Evolutionary conservation across 176 grass and related monocot species (phyloP).

Genomic region (Phyllostachys edulis): DNA sequence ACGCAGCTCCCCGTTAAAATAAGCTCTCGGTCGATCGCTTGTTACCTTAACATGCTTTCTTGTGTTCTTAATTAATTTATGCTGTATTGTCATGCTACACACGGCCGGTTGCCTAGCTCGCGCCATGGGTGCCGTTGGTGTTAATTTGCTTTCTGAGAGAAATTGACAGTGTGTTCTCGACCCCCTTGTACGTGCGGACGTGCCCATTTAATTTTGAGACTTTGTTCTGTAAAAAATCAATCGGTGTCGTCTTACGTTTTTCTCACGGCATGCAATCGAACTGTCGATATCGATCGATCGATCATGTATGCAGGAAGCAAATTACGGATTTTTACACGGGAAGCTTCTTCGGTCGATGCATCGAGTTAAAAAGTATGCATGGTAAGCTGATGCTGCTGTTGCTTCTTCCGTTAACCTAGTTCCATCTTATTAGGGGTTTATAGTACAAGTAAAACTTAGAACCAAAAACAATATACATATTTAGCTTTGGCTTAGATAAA

Average conservation of each 20-base stretch:
- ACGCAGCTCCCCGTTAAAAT: conserved; percentile 12
- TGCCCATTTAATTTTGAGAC: background rate
- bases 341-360: background rate
- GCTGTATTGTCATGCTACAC: conserved; percentile 1
- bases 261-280: background rate
- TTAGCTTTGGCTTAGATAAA: background rate
- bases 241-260: background rate
- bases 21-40: conserved; percentile 7
- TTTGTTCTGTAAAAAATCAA: background rate
- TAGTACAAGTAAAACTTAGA: background rate
- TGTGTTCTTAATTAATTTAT: background rate
- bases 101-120: background rate
- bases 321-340: background rate
- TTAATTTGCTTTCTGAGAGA: background rate
- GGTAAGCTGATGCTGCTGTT: no score
- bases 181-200: background rate
- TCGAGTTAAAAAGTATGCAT: background rate
- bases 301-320: background rate
- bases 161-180: background rate
- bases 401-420: background rate
- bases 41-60: background rate
- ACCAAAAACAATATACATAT: background rate
- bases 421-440: background rate
- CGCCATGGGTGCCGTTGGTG: background rate
- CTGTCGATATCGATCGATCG: background rate